These are phyloP conservation scores for Pyrus pyrifolia DNA, from an alignment of 306 rosid genomes.

Conservation along the genomic window DNA sequence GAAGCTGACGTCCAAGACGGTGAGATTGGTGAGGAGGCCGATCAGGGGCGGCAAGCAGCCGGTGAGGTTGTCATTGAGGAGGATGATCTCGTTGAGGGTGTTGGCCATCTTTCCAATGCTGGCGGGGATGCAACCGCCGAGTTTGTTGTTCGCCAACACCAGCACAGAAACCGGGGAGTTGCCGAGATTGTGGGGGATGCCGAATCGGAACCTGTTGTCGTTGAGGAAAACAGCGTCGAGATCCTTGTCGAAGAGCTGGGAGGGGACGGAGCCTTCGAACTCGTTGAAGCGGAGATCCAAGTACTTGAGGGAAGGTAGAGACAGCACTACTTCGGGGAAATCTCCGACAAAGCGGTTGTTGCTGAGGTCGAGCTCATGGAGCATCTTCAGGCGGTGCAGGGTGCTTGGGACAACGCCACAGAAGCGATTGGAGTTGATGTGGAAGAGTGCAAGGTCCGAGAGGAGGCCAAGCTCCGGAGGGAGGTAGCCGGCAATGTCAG, in stretches of 20 bases:
- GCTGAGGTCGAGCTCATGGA: slow-evolving; percentile 26
- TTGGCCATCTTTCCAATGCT: slow-evolving; percentile 25
- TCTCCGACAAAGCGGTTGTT: slow-evolving; percentile 23
- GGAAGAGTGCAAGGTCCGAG: slow-evolving; percentile 22
- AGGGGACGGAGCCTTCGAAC: slow-evolving; percentile 22
- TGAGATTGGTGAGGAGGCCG: slow-evolving; percentile 9
- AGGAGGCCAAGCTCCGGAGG: slow-evolving; percentile 24
- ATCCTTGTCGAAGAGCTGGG: slow-evolving; percentile 17
- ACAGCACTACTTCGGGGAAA: slow-evolving; percentile 18
- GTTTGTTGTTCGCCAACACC: slow-evolving; percentile 24
- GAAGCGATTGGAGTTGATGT: slow-evolving; percentile 25
- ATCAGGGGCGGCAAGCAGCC: slow-evolving; percentile 27
- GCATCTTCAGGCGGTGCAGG: slow-evolving; percentile 9
- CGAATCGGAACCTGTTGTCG: slow-evolving; percentile 20
- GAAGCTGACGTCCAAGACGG: slow-evolving; percentile 22
- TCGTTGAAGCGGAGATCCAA: slow-evolving; percentile 24
- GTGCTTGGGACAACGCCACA: slow-evolving; percentile 21
- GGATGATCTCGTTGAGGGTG: slow-evolving; percentile 22
- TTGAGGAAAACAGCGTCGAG: slow-evolving; percentile 22
- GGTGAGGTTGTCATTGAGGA: slow-evolving; percentile 23
- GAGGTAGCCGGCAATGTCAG: slow-evolving; percentile 23
- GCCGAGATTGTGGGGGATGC: slow-evolving; percentile 22
- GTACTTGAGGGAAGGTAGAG: slow-evolving; percentile 22
- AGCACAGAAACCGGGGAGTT: slow-evolving; percentile 27
- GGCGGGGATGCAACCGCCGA: slow-evolving; percentile 23